A percentile compares a stretch with the other conserved stretches of the same genome.
Conservation (phyloP, 1,284 basidiomycete species). For the Rhizopogon parksii region DNA sequence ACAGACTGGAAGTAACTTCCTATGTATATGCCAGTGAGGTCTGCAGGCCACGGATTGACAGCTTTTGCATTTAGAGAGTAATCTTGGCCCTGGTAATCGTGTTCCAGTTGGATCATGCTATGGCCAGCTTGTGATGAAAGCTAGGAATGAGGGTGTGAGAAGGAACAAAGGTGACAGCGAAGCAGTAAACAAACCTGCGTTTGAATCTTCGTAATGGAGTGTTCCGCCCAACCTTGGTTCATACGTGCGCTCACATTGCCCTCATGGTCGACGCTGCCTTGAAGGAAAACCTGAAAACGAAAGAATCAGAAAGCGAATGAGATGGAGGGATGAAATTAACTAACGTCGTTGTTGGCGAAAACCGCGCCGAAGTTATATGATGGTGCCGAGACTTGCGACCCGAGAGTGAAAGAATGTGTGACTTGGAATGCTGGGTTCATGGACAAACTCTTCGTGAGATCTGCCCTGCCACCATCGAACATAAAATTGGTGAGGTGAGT, state of each 20-base stretch:
- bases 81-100: slow-evolving; percentile 89
- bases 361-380: slow-evolving; percentile 95
- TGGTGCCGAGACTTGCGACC: slow-evolving; percentile 67
- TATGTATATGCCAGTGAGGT: slow-evolving; percentile 91
- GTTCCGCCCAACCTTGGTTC: slow-evolving; percentile 84
- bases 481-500: slow-evolving; percentile 92
- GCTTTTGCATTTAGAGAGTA: slow-evolving; percentile 86
- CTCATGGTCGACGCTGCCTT: slow-evolving; percentile 91
- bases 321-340: slow-evolving; percentile 13
- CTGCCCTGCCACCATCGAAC: slow-evolving; percentile 95
- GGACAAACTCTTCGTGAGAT: slow-evolving; percentile 91
- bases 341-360: slow-evolving; percentile 80
- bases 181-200: slow-evolving; percentile 60
- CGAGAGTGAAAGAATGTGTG: slow-evolving; percentile 90
- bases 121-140: slow-evolving; percentile 67
- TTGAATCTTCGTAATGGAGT: slow-evolving; percentile 83
- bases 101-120: slow-evolving; percentile 90
- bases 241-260: slow-evolving; percentile 85
- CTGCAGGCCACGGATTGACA: slow-evolving; percentile 86
- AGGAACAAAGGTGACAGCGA: neutral
- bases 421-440: slow-evolving; percentile 96
- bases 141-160: slow-evolving; percentile 30
- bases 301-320: slow-evolving; percentile 14
- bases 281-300: slow-evolving; percentile 69
- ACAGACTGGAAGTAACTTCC: slow-evolving; percentile 95